Evolutionary conservation across 495 filamentous ascomycete genomes (phyloP), one percentile per base, ranked within the genome.

Genomic region (Neurospora tetrasperma): DNA sequence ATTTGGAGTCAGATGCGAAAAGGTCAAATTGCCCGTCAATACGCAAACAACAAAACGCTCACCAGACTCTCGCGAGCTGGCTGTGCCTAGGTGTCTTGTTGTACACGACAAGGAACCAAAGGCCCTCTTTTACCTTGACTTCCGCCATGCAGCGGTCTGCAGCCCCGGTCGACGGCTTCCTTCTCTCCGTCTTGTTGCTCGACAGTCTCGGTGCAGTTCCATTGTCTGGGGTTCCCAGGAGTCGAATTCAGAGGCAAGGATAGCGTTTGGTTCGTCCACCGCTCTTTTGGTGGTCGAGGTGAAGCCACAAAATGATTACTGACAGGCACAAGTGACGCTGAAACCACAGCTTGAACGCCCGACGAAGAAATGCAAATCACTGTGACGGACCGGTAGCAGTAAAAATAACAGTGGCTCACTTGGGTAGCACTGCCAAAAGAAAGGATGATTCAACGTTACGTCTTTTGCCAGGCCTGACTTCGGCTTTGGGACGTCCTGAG

Each of bases 241-340:
- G 80, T 84, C 82, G 83, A 80, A 79, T 77, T 79, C 79, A 78
- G 74, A 78, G 79, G 42, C 79, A 80, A 80, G 74, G 71, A 75
- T 75, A 69, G 66, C 78, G 82, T 84, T 86, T 84, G 82, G 75
- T 69, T 70, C 69, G 76, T 70, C 83, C 82, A 85, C 83, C 83
- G 83, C 83, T 81, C 76, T 82, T 85, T 85, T 72, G 74, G 71
- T 69, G 76, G 74, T 80, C 80, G 80, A 83, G 80, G 80, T 79
- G 72, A 70, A 78, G 77, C 74, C 75, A 76, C 77, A 74, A 83
- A 80, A 73, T 86, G 83, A 85, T 74, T 83, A 80, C 66, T 84
- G 80, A 83, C 75, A 42, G 76, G 48, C 69, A 39, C 54, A 66
- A 66, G 54, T 66, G 27, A 66, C 54, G 27, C 54, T 66, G 54